Evolutionary conservation across 2,329 filamentous ascomycete species (phyloP).

Genomic region (Ascochyta rabiei): DNA sequence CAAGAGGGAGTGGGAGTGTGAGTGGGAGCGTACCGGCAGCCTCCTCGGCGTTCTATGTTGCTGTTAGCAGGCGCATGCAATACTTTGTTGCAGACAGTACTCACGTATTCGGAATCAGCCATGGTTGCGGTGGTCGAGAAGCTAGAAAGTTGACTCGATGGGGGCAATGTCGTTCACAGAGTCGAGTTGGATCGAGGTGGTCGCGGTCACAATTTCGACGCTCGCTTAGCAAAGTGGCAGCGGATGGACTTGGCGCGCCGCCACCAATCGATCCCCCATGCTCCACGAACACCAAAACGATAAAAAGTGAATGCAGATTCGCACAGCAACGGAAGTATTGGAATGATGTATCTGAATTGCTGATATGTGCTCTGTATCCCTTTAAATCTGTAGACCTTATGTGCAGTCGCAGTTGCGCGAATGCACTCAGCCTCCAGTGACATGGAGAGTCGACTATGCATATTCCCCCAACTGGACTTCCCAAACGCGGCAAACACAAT

Average conservation of each 20-base stretch:
- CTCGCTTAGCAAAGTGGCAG: conserved; percentile 11
- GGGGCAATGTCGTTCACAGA: conserved; percentile 27
- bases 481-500: neutral
- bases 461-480: neutral
- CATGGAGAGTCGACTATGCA: neutral
- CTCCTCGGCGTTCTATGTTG: conserved; percentile 85
- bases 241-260: conserved; percentile 3
- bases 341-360: neutral
- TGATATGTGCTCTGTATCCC: neutral
- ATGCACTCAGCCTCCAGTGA: neutral
- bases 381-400: neutral
- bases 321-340: neutral
- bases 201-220: conserved; percentile 5
- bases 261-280: conserved; percentile 5
- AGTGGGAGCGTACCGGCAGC: conserved; percentile 70
- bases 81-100: conserved; percentile 50
- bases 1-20: conserved; percentile 10
- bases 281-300: conserved; percentile 3
- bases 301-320: neutral
- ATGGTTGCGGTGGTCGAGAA: conserved; percentile 67
- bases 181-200: conserved; percentile 12
- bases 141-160: conserved; percentile 50
- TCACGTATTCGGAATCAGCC: conserved; percentile 89
- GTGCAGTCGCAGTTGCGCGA: neutral
- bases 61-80: conserved; percentile 29